phyloP scores from a whole-genome alignment of 1,284 basidiomycete genomes.

The Tilletia walkeri region DNA sequence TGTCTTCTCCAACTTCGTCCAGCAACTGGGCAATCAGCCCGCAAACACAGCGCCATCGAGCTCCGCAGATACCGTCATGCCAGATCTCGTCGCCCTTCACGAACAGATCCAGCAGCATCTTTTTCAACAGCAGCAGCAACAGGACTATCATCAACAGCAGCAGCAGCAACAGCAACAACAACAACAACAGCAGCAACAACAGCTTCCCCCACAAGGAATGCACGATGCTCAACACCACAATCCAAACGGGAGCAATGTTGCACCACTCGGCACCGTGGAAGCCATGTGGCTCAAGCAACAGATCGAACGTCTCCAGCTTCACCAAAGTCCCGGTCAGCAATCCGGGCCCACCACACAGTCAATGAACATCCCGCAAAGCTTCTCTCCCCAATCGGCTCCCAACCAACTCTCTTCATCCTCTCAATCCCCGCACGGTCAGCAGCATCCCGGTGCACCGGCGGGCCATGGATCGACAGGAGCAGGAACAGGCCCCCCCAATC shows the following conservation, averaged over 20 bases:
- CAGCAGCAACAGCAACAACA: neutral
- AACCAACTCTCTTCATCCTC: too few species aligned
- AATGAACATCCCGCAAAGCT: constrained; percentile 18
- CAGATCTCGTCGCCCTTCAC: neutral
- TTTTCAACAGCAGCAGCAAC: constrained; percentile 18
- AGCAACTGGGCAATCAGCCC: neutral
- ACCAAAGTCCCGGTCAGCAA: constrained; percentile 15
- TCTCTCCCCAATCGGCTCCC: neutral
- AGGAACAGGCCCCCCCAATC: neutral
- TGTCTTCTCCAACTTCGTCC: constrained; percentile 17
- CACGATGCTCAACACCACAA: neutral
- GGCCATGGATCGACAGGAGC: too few species aligned
- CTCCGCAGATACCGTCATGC: neutral
- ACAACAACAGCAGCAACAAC: neutral
- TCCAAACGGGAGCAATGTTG: constrained; percentile 12
- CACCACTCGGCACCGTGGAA: constrained; percentile 34
- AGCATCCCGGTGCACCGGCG: too few species aligned
- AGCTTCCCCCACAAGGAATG: neutral
- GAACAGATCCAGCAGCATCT: constrained; percentile 10
- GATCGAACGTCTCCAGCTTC: constrained; percentile 41
- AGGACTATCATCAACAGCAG: neutral
- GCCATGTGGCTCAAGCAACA: constrained; percentile 41
- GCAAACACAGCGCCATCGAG: neutral
- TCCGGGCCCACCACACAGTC: constrained; percentile 18
- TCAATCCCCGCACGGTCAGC: too few species aligned